Conservation (phyloP, 345 rosid genomes). For the Nephelium lappaceum region DNA sequence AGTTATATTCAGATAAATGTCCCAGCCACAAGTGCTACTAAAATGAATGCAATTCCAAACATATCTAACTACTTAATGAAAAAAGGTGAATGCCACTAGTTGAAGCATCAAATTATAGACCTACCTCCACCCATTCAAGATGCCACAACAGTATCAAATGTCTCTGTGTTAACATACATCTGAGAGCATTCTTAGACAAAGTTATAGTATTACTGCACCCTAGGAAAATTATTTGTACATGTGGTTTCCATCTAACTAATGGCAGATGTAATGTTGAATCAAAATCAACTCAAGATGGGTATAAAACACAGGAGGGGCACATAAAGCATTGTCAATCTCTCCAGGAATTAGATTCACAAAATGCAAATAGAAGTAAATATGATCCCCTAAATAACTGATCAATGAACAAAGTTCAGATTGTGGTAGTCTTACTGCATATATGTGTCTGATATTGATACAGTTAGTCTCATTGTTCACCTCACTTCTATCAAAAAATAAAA, state of each 20-base stretch:
- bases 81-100: neutral
- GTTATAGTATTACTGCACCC: neutral
- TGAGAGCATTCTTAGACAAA: neutral
- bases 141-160: neutral
- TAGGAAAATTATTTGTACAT: neutral
- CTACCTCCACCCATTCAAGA: neutral
- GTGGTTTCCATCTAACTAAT: neutral
- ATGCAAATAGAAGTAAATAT: neutral
- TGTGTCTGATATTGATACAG: neutral
- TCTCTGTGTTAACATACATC: neutral
- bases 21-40: neutral
- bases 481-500: neutral
- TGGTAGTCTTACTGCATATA: neutral
- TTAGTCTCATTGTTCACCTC: neutral
- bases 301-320: neutral
- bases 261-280: neutral
- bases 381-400: neutral
- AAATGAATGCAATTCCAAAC: neutral
- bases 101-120: neutral
- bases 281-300: neutral
- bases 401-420: conserved; percentile 5
- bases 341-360: neutral
- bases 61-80: neutral
- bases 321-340: neutral
- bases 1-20: neutral